Conservation (phyloP, 1,284 basidiomycete species). For the Pyrrhoderma lamaoense region DNA sequence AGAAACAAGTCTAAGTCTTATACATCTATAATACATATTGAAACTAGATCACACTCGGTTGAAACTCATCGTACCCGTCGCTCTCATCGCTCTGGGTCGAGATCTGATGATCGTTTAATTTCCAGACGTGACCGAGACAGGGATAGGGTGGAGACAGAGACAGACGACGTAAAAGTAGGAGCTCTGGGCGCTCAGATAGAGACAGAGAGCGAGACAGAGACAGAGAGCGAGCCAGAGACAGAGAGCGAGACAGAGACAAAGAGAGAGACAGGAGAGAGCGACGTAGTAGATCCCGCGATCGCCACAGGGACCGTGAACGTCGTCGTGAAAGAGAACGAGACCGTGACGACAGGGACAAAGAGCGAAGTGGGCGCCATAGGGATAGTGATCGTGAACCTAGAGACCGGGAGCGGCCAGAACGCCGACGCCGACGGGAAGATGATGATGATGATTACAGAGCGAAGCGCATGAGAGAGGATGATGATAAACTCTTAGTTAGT, state of each 20-base stretch:
- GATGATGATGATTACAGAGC: slow-evolving; percentile 46
- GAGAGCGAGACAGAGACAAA: slow-evolving; percentile 34
- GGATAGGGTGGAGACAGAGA: slow-evolving; percentile 47
- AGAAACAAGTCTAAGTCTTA: too few species aligned
- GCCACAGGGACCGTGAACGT: slow-evolving; percentile 24
- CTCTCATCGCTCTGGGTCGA: slow-evolving; percentile 64
- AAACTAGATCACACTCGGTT: slow-evolving; percentile 56
- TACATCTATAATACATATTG: too few species aligned
- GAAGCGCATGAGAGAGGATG: slow-evolving; percentile 53
- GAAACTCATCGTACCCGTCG: slow-evolving; percentile 64
- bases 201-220: slow-evolving; percentile 35
- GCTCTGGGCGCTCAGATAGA: slow-evolving; percentile 37
- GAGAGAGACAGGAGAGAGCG: slow-evolving; percentile 23
- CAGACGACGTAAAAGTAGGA: slow-evolving; percentile 34
- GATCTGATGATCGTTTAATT: slow-evolving; percentile 41
- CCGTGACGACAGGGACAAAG: slow-evolving; percentile 38
- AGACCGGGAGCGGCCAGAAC: slow-evolving; percentile 44
- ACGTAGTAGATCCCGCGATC: too few species aligned
- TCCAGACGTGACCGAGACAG: slow-evolving; percentile 45
- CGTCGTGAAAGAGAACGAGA: slow-evolving; percentile 34
- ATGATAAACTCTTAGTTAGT: slow-evolving; percentile 26
- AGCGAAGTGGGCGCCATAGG: slow-evolving; percentile 34
- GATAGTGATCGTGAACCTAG: slow-evolving; percentile 44
- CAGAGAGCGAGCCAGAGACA: slow-evolving; percentile 30
- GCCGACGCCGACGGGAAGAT: slow-evolving; percentile 55